phyloP scores from a whole-genome alignment of 2,329 filamentous ascomycete genomes.

The Hymenoscyphus fraxineus region DNA sequence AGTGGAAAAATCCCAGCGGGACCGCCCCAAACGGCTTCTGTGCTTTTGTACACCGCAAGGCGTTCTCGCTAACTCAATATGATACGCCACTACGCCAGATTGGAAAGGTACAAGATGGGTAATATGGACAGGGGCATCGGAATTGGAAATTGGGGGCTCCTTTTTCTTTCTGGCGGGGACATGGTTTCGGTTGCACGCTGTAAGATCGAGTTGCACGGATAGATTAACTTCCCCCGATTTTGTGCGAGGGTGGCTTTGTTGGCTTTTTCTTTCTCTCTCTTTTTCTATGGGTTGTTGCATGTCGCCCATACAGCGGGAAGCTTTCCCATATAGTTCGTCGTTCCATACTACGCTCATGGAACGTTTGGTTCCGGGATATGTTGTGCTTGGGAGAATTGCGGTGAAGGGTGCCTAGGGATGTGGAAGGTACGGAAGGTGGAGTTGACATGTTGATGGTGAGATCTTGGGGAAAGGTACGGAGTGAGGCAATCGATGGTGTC shows the following conservation, averaged over 20 bases:
- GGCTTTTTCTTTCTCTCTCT: background rate
- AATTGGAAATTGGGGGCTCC: background rate
- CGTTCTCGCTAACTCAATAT: background rate
- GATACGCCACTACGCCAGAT: background rate
- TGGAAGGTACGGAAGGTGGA: no score
- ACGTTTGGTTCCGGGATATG: no score
- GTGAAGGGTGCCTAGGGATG: no score
- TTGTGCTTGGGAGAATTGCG: no score
- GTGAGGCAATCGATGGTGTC: no score
- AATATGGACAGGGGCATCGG: constrained; percentile 1
- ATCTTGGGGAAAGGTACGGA: no score
- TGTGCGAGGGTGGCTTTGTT: constrained; percentile 1
- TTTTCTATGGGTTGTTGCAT: background rate
- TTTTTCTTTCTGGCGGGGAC: background rate
- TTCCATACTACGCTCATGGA: no score
- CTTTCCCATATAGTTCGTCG: no score
- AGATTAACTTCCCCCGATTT: background rate
- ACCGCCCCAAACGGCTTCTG: background rate
- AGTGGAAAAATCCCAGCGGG: background rate
- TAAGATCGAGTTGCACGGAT: background rate
- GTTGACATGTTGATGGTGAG: no score
- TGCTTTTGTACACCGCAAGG: background rate
- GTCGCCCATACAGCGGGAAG: background rate
- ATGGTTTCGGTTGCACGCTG: background rate
- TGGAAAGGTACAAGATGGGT: background rate